These are phyloP conservation scores for Avena insularis DNA, from an alignment of 176 grass and related monocot genomes.

Conservation along the genomic window DNA sequence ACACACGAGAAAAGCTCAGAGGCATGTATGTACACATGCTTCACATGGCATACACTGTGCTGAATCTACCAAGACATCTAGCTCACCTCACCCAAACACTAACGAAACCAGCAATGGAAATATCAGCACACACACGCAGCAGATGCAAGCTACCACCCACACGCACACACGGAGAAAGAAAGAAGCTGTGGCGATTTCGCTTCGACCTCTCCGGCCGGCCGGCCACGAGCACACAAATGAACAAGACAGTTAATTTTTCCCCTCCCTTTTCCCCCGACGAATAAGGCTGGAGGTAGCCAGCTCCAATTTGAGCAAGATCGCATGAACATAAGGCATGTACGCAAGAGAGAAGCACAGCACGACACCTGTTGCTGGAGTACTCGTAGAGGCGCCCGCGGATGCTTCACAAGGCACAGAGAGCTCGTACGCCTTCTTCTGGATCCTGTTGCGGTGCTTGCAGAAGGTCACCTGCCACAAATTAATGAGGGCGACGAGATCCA, in stretches of 20 bases:
- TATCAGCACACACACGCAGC: conserved; percentile 5
- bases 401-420: conserved; percentile 70
- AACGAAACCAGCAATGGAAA: conserved; percentile 49
- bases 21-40: conserved; percentile 42
- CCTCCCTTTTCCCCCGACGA: conserved; percentile 23
- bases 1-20: conserved; percentile 40
- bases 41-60: conserved; percentile 55
- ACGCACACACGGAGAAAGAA: background rate
- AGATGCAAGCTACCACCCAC: background rate
- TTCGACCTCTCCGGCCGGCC: background rate
- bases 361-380: conserved; percentile 76
- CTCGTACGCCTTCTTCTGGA: conserved; percentile 16
- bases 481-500: no score
- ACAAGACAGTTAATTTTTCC: conserved; percentile 42
- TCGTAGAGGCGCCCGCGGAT: conserved; percentile 78
- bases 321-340: background rate
- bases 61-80: conserved; percentile 71
- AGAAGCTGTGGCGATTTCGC: conserved; percentile 46
- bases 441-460: conserved; percentile 82
- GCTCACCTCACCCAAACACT: conserved; percentile 49
- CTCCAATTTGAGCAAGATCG: conserved; percentile 31
- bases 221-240: conserved; percentile 38
- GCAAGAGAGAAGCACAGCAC: background rate
- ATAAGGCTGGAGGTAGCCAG: conserved; percentile 13
- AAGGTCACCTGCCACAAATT: conserved; percentile 64